These are phyloP conservation scores for Acacia concinna DNA, from an alignment of 331 rosid genomes.

Conservation along the genomic window DNA sequence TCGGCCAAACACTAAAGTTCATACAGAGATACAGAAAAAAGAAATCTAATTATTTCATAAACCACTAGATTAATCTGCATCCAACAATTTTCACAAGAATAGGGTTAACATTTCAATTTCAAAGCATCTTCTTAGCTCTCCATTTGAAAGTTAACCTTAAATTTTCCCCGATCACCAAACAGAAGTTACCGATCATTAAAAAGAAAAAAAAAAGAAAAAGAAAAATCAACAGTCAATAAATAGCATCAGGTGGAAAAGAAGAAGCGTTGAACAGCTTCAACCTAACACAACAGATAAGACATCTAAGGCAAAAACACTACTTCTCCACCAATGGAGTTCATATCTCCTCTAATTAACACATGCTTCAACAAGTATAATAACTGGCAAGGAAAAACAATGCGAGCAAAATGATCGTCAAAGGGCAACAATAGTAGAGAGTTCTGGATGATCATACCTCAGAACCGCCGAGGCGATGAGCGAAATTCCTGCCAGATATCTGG, in stretches of 20 bases:
- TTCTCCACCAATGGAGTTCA: background rate
- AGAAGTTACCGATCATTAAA: background rate
- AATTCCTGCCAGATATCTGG: slow-evolving; percentile 42
- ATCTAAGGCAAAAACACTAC: background rate
- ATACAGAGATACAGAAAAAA: background rate
- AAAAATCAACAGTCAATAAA: background rate
- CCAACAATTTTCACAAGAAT: background rate
- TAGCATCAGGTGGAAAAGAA: background rate
- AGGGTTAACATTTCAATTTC: background rate
- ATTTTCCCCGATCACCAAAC: background rate
- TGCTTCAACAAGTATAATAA: background rate
- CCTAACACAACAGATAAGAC: background rate
- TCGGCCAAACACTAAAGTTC: background rate
- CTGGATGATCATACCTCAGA: slow-evolving; percentile 51
- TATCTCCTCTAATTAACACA: background rate
- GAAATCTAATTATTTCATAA: background rate
- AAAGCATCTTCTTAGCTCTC: background rate
- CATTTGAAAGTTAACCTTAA: background rate
- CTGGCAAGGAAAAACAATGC: background rate
- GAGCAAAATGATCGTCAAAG: background rate
- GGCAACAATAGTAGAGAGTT: background rate
- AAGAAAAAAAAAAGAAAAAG: background rate
- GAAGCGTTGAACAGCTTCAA: background rate
- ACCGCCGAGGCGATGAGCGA: slow-evolving; percentile 70
- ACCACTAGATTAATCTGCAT: background rate